These are phyloP conservation scores for Wickerhamiella dianesei DNA, from an alignment of 805 yeast species.

Conservation along the genomic window DNA sequence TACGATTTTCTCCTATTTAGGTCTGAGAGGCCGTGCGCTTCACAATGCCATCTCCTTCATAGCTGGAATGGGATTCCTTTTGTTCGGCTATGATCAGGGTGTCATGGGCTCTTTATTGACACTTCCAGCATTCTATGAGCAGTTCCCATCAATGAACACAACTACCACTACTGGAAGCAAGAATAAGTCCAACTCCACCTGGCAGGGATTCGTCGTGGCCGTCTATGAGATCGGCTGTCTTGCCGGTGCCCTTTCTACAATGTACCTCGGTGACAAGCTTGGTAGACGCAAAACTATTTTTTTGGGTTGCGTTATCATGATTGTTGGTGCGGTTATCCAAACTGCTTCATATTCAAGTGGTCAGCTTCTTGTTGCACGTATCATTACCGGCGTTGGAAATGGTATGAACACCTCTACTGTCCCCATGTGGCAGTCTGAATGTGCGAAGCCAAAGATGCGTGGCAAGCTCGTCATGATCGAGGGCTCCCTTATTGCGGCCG, in stretches of 20 bases:
- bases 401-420: conserved; percentile 62
- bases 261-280: conserved; percentile 40
- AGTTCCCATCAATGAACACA: conserved; percentile 14
- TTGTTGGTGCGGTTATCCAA: conserved; percentile 47
- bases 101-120: conserved; percentile 34
- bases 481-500: conserved; percentile 51
- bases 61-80: conserved; percentile 49
- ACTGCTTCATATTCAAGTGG: conserved; percentile 43
- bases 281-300: conserved; percentile 46
- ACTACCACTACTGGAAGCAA: conserved; percentile 11
- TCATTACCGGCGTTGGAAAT: conserved; percentile 54
- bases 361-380: conserved; percentile 56
- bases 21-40: conserved; percentile 6
- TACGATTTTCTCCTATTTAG: conserved; percentile 3
- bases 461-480: conserved; percentile 50
- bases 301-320: conserved; percentile 35
- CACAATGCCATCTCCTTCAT: conserved; percentile 34
- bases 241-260: conserved; percentile 46
- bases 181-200: conserved; percentile 15
- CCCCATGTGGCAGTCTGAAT: conserved; percentile 66
- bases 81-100: conserved; percentile 49
- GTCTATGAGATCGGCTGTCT: conserved; percentile 56
- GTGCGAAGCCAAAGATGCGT: conserved; percentile 45
- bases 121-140: conserved; percentile 17
- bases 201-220: conserved; percentile 23